Conservation (phyloP, 148 eudicot species). For the Silene latifolia region DNA sequence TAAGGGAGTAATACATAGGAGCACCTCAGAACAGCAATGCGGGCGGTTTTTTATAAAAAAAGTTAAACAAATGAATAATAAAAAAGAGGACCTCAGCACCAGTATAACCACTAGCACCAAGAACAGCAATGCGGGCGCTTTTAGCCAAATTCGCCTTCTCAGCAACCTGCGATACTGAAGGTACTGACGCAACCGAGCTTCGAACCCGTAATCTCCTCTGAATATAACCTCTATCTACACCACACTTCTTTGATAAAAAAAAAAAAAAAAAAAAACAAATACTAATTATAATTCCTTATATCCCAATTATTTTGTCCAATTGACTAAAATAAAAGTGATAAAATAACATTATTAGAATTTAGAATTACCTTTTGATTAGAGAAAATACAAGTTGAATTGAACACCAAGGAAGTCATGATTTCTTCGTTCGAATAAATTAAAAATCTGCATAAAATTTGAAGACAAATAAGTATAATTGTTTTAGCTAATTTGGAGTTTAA, state of each 20-base stretch:
- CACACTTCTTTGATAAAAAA: not conserved
- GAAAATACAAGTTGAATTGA: constrained; percentile 1
- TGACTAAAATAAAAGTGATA: too few species aligned
- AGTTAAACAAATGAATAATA: not conserved
- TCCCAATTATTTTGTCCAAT: too few species aligned
- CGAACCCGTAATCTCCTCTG: constrained; percentile 25
- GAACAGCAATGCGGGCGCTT: constrained; percentile 65
- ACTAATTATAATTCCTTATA: too few species aligned
- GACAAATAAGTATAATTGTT: too few species aligned
- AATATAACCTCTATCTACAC: not conserved
- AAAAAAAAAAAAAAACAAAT: not conserved
- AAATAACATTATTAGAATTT: too few species aligned
- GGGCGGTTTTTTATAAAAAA: not conserved
- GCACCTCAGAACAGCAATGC: not conserved
- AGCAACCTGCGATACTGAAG: constrained; percentile 26
- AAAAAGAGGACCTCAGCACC: constrained; percentile 68
- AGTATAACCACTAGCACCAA: constrained; percentile 98
- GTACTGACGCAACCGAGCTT: constrained; percentile 41
- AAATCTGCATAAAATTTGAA: not conserved
- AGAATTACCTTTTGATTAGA: not conserved
- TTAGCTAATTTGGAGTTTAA: too few species aligned
- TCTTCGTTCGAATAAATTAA: not conserved
- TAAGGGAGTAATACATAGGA: not conserved
- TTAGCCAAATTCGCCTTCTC: constrained; percentile 41
- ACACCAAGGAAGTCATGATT: not conserved